Evolutionary conservation across 2,329 filamentous ascomycete genomes (phyloP).

Genomic region (Epichloe gansuensis): DNA sequence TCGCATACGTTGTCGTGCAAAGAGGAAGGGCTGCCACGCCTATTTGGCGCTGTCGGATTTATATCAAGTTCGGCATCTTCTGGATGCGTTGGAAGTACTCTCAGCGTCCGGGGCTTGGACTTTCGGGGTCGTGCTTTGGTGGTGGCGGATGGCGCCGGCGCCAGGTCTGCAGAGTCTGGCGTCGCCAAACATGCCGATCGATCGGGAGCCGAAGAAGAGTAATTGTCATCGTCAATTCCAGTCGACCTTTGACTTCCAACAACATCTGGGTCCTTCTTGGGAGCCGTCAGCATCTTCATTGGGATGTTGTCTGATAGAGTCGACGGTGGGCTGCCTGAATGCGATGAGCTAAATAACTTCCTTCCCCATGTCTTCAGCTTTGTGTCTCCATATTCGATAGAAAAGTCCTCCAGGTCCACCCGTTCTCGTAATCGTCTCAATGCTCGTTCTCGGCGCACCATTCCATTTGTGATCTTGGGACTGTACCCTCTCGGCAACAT

Average conservation of each 20-base stretch:
- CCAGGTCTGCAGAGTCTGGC: conserved; percentile 7
- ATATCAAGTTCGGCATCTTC: conserved; percentile 21
- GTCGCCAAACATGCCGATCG: conserved; percentile 5
- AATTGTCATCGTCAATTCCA: not conserved
- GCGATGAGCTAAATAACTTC: conserved; percentile 20
- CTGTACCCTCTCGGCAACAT: conserved; percentile 60
- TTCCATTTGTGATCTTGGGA: conserved; percentile 66
- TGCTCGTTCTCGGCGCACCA: conserved; percentile 71
- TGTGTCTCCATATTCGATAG: conserved; percentile 19
- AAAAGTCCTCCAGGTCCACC: conserved; percentile 29
- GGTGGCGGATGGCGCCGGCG: conserved; percentile 9
- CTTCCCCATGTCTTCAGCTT: conserved; percentile 25
- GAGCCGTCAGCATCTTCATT: conserved; percentile 13
- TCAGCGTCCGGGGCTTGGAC: conserved; percentile 18
- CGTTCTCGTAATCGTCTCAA: conserved; percentile 48
- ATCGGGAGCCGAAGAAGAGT: not conserved
- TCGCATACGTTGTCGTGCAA: conserved; percentile 31
- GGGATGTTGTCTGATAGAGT: conserved; percentile 13
- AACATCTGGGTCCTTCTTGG: conserved; percentile 1
- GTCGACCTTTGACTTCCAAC: not conserved
- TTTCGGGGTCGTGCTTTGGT: conserved; percentile 15
- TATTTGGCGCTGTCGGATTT: conserved; percentile 15
- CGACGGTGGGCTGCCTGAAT: conserved; percentile 7
- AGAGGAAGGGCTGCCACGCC: conserved; percentile 30
- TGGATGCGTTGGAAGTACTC: conserved; percentile 25